Evolutionary conservation across 208 protist species (phyloP).

Genomic region (Leishmania amazonensis): DNA sequence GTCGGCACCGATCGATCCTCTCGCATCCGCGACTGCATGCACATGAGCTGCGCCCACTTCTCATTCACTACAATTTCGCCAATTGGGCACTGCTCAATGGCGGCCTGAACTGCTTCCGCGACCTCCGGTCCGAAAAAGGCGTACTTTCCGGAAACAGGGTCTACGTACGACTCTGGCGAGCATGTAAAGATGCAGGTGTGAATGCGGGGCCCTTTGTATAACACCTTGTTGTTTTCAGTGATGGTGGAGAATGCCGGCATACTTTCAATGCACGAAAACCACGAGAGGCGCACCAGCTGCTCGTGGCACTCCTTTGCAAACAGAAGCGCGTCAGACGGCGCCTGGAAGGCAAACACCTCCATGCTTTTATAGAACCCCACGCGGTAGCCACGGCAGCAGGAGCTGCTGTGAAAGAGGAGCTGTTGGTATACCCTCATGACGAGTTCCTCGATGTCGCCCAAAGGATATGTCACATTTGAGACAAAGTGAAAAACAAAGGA

Average conservation of each 20-base stretch:
- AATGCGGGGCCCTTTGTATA: constrained; percentile 82
- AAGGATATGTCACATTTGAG: constrained; percentile 40
- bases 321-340: constrained; percentile 57
- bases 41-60: constrained; percentile 51
- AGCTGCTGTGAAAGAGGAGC: constrained; percentile 47
- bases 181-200: constrained; percentile 87
- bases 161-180: constrained; percentile 63
- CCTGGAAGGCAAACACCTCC: constrained; percentile 79
- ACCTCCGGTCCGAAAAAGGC: constrained; percentile 74
- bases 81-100: constrained; percentile 51
- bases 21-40: constrained; percentile 40
- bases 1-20: constrained; percentile 10
- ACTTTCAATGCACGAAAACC: constrained; percentile 39
- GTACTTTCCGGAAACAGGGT: constrained; percentile 62
- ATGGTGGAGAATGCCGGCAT: constrained; percentile 46
- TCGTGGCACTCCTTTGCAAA: constrained; percentile 78
- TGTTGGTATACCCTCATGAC: constrained; percentile 74
- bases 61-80: constrained; percentile 86
- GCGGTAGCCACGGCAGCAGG: constrained; percentile 50
- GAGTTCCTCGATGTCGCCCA: constrained; percentile 55
- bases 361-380: constrained; percentile 52
- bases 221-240: constrained; percentile 45
- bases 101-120: constrained; percentile 49
- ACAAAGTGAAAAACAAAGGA: constrained; percentile 86
- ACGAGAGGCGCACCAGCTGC: constrained; percentile 55